These are phyloP conservation scores for Cladosporium sp. DNA, from an alignment of 2,329 filamentous ascomycete genomes.

Conservation along the genomic window DNA sequence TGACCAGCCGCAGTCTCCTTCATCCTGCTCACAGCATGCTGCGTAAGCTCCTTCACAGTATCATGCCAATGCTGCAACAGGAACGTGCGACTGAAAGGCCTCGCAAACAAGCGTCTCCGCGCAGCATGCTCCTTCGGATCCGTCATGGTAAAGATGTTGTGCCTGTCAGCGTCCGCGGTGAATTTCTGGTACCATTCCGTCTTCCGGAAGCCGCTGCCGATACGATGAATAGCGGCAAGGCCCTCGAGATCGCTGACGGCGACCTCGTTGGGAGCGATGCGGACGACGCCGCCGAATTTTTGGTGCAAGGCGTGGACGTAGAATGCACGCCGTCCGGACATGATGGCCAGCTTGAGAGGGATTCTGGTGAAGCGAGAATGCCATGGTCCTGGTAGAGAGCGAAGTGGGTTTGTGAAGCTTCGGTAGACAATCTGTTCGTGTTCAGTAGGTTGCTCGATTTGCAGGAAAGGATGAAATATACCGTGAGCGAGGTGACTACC, in stretches of 20 bases:
- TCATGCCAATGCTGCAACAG: slow-evolving; percentile 35
- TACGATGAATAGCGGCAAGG: slow-evolving; percentile 11
- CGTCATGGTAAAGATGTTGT: slow-evolving; percentile 36
- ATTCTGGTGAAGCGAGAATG: slow-evolving; percentile 23
- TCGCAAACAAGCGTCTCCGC: slow-evolving; percentile 34
- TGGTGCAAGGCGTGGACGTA: slow-evolving; percentile 34
- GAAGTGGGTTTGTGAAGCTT: slow-evolving; percentile 20
- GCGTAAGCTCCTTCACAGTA: slow-evolving; percentile 30
- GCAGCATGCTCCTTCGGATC: slow-evolving; percentile 33
- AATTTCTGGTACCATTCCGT: slow-evolving; percentile 26
- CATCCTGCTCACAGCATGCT: slow-evolving; percentile 33
- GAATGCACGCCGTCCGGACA: slow-evolving; percentile 35
- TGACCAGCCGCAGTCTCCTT: slow-evolving; percentile 21
- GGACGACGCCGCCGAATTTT: slow-evolving; percentile 45
- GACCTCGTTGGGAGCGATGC: slow-evolving; percentile 43
- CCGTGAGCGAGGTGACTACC: neutral
- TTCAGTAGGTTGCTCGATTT: neutral
- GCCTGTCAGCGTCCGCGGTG: slow-evolving; percentile 18
- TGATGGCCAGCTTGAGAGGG: slow-evolving; percentile 34
- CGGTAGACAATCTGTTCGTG: neutral
- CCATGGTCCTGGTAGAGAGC: slow-evolving; percentile 28
- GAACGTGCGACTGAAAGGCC: slow-evolving; percentile 34
- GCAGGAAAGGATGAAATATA: neutral
- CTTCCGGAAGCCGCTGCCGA: slow-evolving; percentile 27
- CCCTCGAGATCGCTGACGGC: neutral